Conservation (phyloP, 2,329 filamentous ascomycete genomes). For the Aureobasidium melanogenum region DNA sequence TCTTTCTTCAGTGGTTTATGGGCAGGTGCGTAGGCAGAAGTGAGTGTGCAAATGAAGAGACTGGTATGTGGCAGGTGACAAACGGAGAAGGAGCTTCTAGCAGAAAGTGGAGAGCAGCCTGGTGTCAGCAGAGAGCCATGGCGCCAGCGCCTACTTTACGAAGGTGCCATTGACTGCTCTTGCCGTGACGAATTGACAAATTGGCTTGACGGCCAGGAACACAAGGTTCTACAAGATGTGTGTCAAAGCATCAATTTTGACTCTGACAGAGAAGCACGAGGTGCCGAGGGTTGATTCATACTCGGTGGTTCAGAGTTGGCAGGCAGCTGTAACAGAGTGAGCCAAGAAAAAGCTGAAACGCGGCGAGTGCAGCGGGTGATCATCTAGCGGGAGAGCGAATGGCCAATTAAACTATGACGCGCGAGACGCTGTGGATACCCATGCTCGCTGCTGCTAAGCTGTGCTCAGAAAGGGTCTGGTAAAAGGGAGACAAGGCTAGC, state of each 20-base stretch:
- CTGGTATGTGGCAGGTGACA: not conserved
- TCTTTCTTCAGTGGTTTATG: not conserved
- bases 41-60: not conserved
- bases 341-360: constrained; percentile 8
- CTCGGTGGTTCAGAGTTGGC: not conserved
- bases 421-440: not conserved
- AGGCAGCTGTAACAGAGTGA: not conserved
- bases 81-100: not conserved
- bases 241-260: not conserved
- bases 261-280: not conserved
- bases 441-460: not conserved
- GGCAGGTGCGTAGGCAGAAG: not conserved
- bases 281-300: not conserved
- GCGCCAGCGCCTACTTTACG: not conserved
- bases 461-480: not conserved
- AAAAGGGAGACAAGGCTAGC: not conserved
- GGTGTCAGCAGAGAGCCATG: constrained; percentile 3
- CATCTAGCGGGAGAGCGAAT: not conserved
- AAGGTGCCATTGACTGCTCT: not conserved
- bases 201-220: not conserved
- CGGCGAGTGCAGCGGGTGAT: not conserved
- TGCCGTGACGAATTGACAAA: not conserved
- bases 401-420: constrained; percentile 7
- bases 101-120: constrained; percentile 7
- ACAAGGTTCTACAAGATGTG: not conserved